These are phyloP conservation scores for Artemisia annua DNA, from an alignment of 129 eudicot species.

Conservation along the genomic window DNA sequence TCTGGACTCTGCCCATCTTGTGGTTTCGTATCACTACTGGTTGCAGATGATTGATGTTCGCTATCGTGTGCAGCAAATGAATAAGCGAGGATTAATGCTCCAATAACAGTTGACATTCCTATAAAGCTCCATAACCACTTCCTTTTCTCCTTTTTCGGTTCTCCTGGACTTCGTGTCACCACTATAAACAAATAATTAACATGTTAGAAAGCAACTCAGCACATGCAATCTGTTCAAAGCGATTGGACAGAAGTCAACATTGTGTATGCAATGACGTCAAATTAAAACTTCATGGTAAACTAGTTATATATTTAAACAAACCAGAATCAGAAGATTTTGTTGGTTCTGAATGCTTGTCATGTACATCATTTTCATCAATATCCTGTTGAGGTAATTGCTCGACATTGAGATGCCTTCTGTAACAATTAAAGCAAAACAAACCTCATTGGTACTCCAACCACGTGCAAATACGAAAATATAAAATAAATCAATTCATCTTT, in stretches of 20 bases:
- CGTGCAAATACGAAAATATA: neutral
- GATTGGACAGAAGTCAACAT: neutral
- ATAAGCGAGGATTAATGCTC: conserved; percentile 52
- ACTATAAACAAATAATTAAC: conserved; percentile 23
- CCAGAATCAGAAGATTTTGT: neutral
- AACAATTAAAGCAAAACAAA: neutral
- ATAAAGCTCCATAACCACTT: conserved; percentile 57
- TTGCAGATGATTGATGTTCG: neutral
- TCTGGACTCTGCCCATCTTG: neutral
- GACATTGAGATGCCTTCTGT: neutral
- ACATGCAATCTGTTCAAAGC: neutral
- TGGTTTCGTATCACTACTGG: neutral
- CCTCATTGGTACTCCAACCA: neutral
- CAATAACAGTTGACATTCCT: conserved; percentile 46
- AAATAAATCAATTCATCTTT: neutral
- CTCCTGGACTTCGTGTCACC: conserved; percentile 44
- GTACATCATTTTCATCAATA: neutral
- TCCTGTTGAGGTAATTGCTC: neutral
- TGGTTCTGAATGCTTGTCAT: neutral
- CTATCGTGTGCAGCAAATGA: conserved; percentile 21
- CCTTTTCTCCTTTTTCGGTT: conserved; percentile 34
- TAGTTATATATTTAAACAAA: neutral
- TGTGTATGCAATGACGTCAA: too few relatives aligned
- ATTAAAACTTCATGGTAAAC: too few relatives aligned
- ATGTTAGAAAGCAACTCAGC: neutral